Evolutionary conservation across 495 filamentous ascomycete genomes (phyloP).

Genomic region (Lepraria neglecta): DNA sequence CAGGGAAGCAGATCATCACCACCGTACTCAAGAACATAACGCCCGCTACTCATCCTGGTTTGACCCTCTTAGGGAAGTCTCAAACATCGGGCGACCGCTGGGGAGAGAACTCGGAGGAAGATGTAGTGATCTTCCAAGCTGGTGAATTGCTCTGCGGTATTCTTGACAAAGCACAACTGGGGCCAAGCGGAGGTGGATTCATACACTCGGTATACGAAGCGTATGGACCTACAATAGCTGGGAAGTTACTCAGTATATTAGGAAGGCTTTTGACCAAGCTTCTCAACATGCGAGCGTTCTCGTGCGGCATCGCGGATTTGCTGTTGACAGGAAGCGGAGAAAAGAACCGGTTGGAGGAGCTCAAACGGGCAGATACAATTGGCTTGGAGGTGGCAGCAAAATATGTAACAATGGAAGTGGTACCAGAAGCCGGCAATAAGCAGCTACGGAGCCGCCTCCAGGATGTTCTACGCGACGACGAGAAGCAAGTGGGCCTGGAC

Average conservation of each 20-base stretch:
- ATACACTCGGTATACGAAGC: constrained; percentile 89
- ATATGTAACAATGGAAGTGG: constrained; percentile 80
- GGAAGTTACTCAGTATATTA: constrained; percentile 77
- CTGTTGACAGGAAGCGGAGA: constrained; percentile 79
- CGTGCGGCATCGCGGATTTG: constrained; percentile 96
- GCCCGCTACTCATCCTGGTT: constrained; percentile 63
- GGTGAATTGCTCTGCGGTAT: constrained; percentile 87
- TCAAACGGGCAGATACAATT: constrained; percentile 62
- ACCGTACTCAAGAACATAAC: constrained; percentile 89
- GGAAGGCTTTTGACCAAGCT: constrained; percentile 85
- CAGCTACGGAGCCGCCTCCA: constrained; percentile 73
- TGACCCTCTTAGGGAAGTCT: constrained; percentile 73
- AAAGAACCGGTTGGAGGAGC: constrained; percentile 56
- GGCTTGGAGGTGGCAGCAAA: constrained; percentile 79
- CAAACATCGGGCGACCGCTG: constrained; percentile 70
- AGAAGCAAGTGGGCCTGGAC: constrained; percentile 83
- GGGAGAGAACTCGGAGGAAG: constrained; percentile 66
- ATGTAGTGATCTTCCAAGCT: constrained; percentile 73
- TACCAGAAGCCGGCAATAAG: constrained; percentile 52
- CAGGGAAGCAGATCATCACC: constrained; percentile 95
- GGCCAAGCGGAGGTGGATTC: constrained; percentile 77
- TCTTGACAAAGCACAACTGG: constrained; percentile 92
- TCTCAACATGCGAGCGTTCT: constrained; percentile 88
- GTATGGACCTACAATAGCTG: constrained; percentile 81
- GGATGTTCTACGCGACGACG: constrained; percentile 82